Conservation (phyloP, 805 yeast genomes). For the Candida maltosa region DNA sequence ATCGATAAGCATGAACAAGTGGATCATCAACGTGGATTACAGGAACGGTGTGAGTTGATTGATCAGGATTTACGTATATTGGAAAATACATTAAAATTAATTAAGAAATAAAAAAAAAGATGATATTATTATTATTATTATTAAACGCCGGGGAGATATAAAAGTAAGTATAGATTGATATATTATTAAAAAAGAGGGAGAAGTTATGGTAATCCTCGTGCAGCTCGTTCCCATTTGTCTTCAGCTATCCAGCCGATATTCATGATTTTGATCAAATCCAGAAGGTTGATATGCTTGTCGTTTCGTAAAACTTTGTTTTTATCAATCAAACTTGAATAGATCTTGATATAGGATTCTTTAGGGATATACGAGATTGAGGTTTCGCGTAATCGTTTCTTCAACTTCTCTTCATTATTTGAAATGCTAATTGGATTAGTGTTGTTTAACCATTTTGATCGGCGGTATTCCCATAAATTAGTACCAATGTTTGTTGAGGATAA, state of each 20-base stretch:
- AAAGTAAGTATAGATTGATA: neutral
- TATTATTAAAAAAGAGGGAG: neutral
- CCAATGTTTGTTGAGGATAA: slow-evolving; percentile 36
- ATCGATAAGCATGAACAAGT: neutral
- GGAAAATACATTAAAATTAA: slow-evolving; percentile 47
- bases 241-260: slow-evolving; percentile 83
- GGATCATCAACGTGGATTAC: slow-evolving; percentile 11
- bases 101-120: slow-evolving; percentile 7
- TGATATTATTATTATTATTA: neutral
- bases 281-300: slow-evolving; percentile 62
- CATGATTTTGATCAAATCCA: slow-evolving; percentile 67
- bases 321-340: slow-evolving; percentile 69
- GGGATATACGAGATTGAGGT: slow-evolving; percentile 34
- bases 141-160: too few species aligned
- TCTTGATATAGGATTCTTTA: slow-evolving; percentile 50
- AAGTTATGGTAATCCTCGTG: slow-evolving; percentile 30
- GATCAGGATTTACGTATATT: slow-evolving; percentile 73
- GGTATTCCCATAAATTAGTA: slow-evolving; percentile 62
- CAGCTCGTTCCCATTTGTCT: slow-evolving; percentile 67
- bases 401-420: slow-evolving; percentile 4
- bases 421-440: slow-evolving; percentile 18
- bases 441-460: slow-evolving; percentile 66
- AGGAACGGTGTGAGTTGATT: slow-evolving; percentile 54
- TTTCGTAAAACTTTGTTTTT: slow-evolving; percentile 64
- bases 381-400: slow-evolving; percentile 10